Percentiles rank a stretch among this genome's conserved stretches.
phyloP scores from a whole-genome alignment of 305 asterid species.

The Fraxinus baroniana region DNA sequence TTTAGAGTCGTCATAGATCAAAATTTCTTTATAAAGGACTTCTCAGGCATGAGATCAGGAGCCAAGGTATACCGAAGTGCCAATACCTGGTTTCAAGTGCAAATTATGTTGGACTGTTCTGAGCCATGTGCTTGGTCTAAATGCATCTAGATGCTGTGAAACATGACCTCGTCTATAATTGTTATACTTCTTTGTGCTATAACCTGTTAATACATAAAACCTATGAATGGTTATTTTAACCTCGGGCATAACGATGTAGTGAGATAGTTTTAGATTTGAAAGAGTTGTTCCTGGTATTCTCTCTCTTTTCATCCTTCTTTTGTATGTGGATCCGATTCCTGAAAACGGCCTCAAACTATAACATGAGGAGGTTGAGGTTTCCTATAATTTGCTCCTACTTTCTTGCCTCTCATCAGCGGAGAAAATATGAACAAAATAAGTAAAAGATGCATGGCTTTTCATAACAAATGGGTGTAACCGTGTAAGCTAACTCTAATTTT shows the following conservation, averaged over 20 bases:
- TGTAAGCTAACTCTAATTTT: not conserved
- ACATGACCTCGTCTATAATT: not conserved
- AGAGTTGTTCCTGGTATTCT: not conserved
- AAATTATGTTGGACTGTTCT: not conserved
- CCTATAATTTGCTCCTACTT: not conserved
- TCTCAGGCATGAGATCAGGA: not conserved
- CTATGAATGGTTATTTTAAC: not conserved
- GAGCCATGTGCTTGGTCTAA: not conserved
- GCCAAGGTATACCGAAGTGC: not conserved
- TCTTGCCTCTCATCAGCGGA: not conserved
- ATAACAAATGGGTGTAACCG: not conserved
- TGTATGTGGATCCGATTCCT: not conserved
- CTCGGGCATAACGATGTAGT: not conserved
- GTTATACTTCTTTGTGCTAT: not conserved
- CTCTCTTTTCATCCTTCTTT: not conserved
- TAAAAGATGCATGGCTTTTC: not conserved
- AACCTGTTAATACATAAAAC: not conserved
- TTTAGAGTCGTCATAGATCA: not conserved
- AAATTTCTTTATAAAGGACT: not conserved
- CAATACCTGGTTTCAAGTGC: not conserved
- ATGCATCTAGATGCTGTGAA: not conserved
- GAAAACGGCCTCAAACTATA: not conserved
- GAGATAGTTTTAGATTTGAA: not conserved
- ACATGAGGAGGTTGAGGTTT: not conserved
- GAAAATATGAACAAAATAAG: not conserved